A percentile compares a stretch with the other conserved stretches of the same genome.
Evolutionary conservation across 148 eudicot genomes (phyloP).

Genomic region (Fagopyrum homotropicum): DNA sequence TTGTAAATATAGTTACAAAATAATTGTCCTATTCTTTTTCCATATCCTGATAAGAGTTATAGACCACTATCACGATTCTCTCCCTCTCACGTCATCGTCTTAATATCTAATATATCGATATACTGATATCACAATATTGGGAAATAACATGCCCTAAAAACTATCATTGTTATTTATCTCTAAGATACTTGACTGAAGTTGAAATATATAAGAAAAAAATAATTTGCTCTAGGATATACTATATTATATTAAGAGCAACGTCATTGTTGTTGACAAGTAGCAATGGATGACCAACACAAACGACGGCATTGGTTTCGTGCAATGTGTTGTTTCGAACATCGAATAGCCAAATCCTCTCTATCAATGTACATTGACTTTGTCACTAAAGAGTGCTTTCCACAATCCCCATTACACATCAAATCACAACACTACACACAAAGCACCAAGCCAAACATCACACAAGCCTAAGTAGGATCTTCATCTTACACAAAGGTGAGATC

Average conservation of each 20-base stretch:
- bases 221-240: too few relatives aligned
- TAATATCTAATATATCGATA: too few relatives aligned
- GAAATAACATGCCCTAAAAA: too few relatives aligned
- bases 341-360: neutral
- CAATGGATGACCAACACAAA: neutral
- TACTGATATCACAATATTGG: too few relatives aligned
- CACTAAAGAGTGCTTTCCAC: neutral
- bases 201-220: too few relatives aligned
- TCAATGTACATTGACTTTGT: neutral
- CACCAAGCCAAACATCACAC: neutral
- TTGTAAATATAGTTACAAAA: too few relatives aligned
- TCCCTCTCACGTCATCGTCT: too few relatives aligned
- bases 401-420: neutral
- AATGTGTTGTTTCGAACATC: neutral
- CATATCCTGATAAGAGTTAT: too few relatives aligned
- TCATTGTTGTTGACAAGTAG: neutral
- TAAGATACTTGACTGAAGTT: too few relatives aligned
- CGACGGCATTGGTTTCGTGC: neutral
- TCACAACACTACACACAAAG: neutral
- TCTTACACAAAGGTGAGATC: constrained; percentile 13
- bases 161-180: too few relatives aligned
- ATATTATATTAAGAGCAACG: neutral
- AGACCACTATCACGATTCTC: too few relatives aligned
- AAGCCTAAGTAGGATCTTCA: neutral
- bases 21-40: too few relatives aligned